Evolutionary conservation across 2,329 filamentous ascomycete species (phyloP).

Genomic region (Chaetothyriales sp.): DNA sequence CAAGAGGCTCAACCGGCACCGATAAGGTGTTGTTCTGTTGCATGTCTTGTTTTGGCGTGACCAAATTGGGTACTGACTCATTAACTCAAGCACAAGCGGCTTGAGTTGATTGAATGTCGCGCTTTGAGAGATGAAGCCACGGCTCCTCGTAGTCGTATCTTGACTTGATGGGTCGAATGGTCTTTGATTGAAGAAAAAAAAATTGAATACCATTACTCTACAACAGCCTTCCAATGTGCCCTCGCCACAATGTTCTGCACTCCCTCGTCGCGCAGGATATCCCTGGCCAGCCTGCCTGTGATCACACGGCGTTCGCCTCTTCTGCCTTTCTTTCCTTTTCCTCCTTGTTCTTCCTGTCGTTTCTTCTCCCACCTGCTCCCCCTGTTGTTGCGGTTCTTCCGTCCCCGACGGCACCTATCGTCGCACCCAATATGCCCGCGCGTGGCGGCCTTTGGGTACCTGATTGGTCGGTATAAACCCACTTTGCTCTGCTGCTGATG

Average conservation of each 20-base stretch:
- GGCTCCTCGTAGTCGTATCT: no score
- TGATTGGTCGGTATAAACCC: conserved; percentile 1
- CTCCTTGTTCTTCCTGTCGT: not conserved
- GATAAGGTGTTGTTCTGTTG: no score
- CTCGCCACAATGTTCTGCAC: conserved; percentile 44
- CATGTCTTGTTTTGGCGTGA: no score
- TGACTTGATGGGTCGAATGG: no score
- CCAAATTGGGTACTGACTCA: no score
- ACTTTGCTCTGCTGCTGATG: conserved; percentile 23
- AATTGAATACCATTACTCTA: conserved; percentile 6
- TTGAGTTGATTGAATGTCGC: no score
- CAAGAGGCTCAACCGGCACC: not conserved
- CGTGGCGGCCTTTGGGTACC: conserved; percentile 1
- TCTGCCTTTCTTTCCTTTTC: conserved; percentile 16
- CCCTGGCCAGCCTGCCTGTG: conserved; percentile 47
- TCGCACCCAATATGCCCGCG: conserved; percentile 15
- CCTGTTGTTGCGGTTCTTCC: conserved; percentile 1
- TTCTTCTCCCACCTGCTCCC: not conserved
- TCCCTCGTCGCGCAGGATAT: conserved; percentile 49
- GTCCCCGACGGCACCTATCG: conserved; percentile 7
- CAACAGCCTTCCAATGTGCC: conserved; percentile 43
- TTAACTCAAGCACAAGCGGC: no score
- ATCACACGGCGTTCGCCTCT: conserved; percentile 54
- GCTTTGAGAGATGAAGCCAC: no score
- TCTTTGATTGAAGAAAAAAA: no score